A percentile compares a stretch with the other conserved stretches of the same genome.
These are phyloP conservation scores for Solanum chaucha DNA, from an alignment of 257 asterid species.

Conservation along the genomic window DNA sequence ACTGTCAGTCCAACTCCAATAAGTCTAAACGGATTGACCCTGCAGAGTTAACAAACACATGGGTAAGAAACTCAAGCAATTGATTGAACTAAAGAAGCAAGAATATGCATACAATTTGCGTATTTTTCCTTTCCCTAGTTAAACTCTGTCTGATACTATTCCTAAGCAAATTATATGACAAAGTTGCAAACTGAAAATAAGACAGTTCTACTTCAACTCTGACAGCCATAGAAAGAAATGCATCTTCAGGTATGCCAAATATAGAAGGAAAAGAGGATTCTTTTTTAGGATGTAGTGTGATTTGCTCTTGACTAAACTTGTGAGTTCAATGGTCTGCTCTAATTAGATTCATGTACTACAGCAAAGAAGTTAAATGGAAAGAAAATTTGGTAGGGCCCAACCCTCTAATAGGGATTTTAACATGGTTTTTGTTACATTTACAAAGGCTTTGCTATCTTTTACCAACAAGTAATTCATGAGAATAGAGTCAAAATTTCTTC, in stretches of 20 bases:
- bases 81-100: background rate
- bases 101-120: background rate
- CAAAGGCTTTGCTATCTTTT: background rate
- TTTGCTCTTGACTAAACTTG: background rate
- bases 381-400: background rate
- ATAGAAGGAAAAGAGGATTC: background rate
- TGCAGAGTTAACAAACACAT: conserved; percentile 31
- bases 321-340: background rate
- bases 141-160: background rate
- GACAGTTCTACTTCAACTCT: background rate
- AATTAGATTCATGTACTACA: background rate
- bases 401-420: background rate
- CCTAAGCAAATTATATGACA: background rate
- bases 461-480: background rate
- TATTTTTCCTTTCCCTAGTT: background rate
- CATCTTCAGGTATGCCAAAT: background rate
- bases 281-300: background rate
- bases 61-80: background rate
- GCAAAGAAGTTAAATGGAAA: background rate
- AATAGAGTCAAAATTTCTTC: background rate
- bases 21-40: conserved; percentile 92
- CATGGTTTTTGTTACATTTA: background rate
- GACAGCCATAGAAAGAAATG: background rate
- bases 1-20: conserved; percentile 90
- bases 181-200: background rate